Conservation (phyloP, 352 stramenopile genomes). For the Detonula confervacea region DNA sequence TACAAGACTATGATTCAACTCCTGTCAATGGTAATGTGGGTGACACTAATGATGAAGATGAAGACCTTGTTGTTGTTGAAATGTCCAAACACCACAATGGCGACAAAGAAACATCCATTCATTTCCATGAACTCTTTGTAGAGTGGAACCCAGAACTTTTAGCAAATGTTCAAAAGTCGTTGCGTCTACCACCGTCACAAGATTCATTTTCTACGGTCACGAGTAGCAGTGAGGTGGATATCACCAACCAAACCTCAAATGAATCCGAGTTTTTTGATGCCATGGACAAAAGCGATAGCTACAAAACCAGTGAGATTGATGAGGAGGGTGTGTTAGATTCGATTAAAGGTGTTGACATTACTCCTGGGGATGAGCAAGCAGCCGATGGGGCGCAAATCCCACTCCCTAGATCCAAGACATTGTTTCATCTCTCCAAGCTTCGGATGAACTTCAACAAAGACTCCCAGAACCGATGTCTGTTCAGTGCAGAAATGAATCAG, state of each 20-base stretch:
- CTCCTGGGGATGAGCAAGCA: background rate
- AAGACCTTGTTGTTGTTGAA: conserved; percentile 46
- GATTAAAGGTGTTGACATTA: background rate
- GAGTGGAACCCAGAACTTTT: conserved; percentile 84
- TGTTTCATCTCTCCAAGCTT: conserved; percentile 72
- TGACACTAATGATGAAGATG: conserved; percentile 22
- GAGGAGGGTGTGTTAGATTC: background rate
- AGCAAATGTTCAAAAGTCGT: conserved; percentile 63
- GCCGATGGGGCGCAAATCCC: background rate
- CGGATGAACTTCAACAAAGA: conserved; percentile 82
- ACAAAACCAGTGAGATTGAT: conserved; percentile 4
- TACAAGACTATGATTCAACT: conserved; percentile 30
- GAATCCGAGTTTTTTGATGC: conserved; percentile 76
- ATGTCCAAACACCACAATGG: conserved; percentile 22
- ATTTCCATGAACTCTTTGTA: conserved; percentile 78
- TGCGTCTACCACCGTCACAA: conserved; percentile 41
- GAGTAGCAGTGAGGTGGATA: conserved; percentile 10
- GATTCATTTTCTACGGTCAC: background rate
- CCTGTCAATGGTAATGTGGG: background rate
- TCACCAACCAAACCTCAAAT: conserved; percentile 12
- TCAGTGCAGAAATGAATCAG: conserved; percentile 79
- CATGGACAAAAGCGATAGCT: conserved; percentile 49
- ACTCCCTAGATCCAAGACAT: conserved; percentile 26
- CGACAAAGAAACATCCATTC: conserved; percentile 43
- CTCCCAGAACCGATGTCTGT: conserved; percentile 61